Evolutionary conservation across 768 basidiomycete genomes (phyloP), one percentile per base, ranked within the genome.

Genomic region (Boletus pseudo-olivaceus): DNA sequence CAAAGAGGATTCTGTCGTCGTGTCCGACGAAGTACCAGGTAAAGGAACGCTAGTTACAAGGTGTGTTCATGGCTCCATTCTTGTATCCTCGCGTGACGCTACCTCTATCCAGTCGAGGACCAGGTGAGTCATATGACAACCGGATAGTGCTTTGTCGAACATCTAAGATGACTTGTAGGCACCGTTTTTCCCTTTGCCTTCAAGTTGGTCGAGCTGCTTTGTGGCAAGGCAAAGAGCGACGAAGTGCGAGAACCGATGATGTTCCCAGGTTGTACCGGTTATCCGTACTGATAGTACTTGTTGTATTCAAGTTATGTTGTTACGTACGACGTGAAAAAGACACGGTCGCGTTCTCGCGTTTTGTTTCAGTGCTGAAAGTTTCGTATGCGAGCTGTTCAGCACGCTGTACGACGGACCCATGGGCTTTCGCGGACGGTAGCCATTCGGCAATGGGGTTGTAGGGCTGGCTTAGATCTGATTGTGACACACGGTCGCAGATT

Each of bases 171-270:
- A 23, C 14, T 34, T 12, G 20, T 58, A 84, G 89, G 90, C 11
- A 90, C 89, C 4, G 73, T 82, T 0, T 92, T 93, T 63, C 82
- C 83, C 2, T 92, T 93, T 58, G 87, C 87, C 2, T 74, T 92
- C 51, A 84, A 83, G n/a, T 69, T 93, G 33, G 83, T 90, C 9
- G 87, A 89, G 63, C 62, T 82, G 19, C 76, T 92, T 2, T 84
- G 82, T 55, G 90, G 90, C 5, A 58, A 73, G 14, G 78, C 77
- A 37, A 88, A 82, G 67, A 74, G 86, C 6, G 76, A 75, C 19
- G 82, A 88, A 58, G 79, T 91, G 8, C 69, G 74, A 7, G 78
- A 62, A 1, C 87, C 87, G 2, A 90, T 91, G 88, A 73, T 85
- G 12, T 92, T 93, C 61, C 88, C 88, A 11, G 43, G 67, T 5